Evolutionary conservation across 1,284 basidiomycete species (phyloP).

Genomic region (Ceratobasidium sp.): DNA sequence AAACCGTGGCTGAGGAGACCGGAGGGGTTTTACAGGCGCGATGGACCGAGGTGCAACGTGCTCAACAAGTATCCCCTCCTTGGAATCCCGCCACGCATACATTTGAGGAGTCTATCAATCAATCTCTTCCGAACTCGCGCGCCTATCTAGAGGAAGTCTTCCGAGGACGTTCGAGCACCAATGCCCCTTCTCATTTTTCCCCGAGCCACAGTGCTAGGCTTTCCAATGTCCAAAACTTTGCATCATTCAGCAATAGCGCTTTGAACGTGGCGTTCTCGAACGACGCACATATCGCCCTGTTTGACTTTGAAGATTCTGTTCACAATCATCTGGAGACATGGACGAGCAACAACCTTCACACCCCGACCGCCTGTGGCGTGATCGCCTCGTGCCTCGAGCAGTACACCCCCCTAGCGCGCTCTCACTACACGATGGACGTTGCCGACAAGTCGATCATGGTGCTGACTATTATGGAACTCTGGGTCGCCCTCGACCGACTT

Average conservation of each 20-base stretch:
- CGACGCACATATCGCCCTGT: slow-evolving; percentile 11
- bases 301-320: slow-evolving; percentile 26
- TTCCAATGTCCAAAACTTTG: background rate
- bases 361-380: background rate
- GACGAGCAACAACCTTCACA: background rate
- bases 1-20: slow-evolving; percentile 42
- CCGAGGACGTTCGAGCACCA: background rate
- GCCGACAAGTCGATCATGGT: slow-evolving; percentile 44
- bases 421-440: background rate
- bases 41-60: slow-evolving; percentile 49
- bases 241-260: background rate
- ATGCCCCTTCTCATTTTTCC: background rate
- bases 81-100: slow-evolving; percentile 41
- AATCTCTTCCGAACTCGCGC: slow-evolving; percentile 52
- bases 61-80: background rate
- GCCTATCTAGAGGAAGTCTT: slow-evolving; percentile 49
- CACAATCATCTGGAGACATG: background rate
- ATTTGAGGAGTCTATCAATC: slow-evolving; percentile 52
- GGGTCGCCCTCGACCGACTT: slow-evolving; percentile 43
- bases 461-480: slow-evolving; percentile 43
- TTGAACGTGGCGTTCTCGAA: background rate
- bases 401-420: background rate
- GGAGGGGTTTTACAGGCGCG: slow-evolving; percentile 49
- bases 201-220: background rate
- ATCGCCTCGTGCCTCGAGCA: slow-evolving; percentile 19